phyloP scores from a whole-genome alignment of 2,329 filamentous ascomycete genomes.

The Elsinoe batatas region DNA sequence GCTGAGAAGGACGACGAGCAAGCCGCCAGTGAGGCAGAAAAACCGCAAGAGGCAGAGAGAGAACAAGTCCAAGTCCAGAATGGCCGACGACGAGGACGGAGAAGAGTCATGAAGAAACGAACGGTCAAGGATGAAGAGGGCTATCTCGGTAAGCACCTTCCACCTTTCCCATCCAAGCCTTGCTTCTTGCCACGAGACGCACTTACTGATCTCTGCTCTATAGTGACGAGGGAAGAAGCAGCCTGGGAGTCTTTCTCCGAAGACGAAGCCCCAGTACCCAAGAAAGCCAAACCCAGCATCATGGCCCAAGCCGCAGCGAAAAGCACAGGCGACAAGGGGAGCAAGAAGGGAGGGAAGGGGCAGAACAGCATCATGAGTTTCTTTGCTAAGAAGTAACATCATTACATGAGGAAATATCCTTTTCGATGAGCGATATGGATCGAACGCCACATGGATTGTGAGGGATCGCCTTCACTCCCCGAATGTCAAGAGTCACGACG shows the following conservation, averaged over 20 bases:
- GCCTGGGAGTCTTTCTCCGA: conserved; percentile 92
- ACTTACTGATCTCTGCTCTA: conserved; percentile 17
- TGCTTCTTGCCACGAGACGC: neutral
- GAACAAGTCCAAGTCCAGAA: conserved; percentile 46
- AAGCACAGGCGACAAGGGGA: conserved; percentile 31
- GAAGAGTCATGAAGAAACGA: conserved; percentile 79
- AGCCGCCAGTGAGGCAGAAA: conserved; percentile 27
- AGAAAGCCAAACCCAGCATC: conserved; percentile 42
- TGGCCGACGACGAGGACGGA: conserved; percentile 63
- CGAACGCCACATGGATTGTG: no score
- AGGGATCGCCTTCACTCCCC: no score
- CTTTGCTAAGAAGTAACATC: conserved; percentile 64
- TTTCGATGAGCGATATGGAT: no score
- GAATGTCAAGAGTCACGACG: no score
- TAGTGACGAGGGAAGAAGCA: conserved; percentile 76
- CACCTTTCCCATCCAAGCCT: conserved; percentile 11
- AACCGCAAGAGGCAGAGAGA: conserved; percentile 29
- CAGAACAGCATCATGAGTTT: conserved; percentile 89
- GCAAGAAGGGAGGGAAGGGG: conserved; percentile 31
- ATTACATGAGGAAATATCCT: neutral
- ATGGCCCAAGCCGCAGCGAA: conserved; percentile 39
- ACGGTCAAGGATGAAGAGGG: conserved; percentile 80
- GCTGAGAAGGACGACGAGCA: conserved; percentile 51
- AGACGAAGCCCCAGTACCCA: conserved; percentile 55
- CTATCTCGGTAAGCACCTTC: conserved; percentile 60